Evolutionary conservation across 2,329 filamentous ascomycete genomes (phyloP).

Genomic region (Fusarium devonianum): DNA sequence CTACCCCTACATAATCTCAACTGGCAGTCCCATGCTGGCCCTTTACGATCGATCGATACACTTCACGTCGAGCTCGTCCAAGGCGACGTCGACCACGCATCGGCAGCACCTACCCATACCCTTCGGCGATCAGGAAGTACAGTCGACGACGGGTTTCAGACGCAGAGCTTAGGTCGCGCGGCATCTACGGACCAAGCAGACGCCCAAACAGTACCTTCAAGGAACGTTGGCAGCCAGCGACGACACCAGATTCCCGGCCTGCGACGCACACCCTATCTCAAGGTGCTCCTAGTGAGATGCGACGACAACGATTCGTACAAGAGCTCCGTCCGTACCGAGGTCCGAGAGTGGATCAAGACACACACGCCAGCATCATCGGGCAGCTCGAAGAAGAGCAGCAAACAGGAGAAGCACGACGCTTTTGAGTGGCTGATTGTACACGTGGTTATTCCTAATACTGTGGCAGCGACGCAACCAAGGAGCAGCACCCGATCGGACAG

Average conservation of each 20-base stretch:
- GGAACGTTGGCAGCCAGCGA: slow-evolving; percentile 54
- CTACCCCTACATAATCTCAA: slow-evolving; percentile 91
- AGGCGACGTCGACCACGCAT: slow-evolving; percentile 57
- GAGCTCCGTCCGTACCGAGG: slow-evolving; percentile 73
- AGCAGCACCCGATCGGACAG: slow-evolving; percentile 63
- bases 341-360: slow-evolving; percentile 90
- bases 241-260: slow-evolving; percentile 95
- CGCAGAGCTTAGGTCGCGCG: slow-evolving; percentile 56
- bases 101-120: slow-evolving; percentile 43
- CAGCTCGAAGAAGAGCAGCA: slow-evolving; percentile 63
- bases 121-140: slow-evolving; percentile 46
- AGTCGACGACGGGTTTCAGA: slow-evolving; percentile 67
- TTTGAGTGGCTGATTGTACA: slow-evolving; percentile 96
- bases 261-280: slow-evolving; percentile 91
- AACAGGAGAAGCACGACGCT: slow-evolving; percentile 92
- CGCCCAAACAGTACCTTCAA: slow-evolving; percentile 43
- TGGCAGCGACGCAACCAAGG: slow-evolving; percentile 79
- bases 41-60: slow-evolving; percentile 90
- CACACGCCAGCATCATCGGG: slow-evolving; percentile 69
- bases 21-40: slow-evolving; percentile 94
- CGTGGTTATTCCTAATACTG: slow-evolving; percentile 86
- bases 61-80: slow-evolving; percentile 89
- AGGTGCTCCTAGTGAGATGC: slow-evolving; percentile 86
- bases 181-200: slow-evolving; percentile 51
- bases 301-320: slow-evolving; percentile 98